Evolutionary conservation across 305 asterid species (phyloP).

Genomic region (Striga hermonthica): DNA sequence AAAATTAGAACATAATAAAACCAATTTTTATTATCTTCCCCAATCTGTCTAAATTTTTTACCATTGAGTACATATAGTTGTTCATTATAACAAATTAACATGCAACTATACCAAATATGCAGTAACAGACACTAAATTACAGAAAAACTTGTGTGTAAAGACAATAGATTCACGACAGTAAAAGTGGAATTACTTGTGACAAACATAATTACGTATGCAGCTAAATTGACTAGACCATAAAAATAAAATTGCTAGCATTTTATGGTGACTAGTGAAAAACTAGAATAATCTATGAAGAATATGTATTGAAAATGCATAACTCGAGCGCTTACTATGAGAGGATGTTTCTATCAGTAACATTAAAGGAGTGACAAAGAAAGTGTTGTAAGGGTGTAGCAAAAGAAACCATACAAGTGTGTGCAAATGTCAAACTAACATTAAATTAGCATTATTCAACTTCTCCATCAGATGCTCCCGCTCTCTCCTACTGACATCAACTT

Average conservation of each 20-base stretch:
- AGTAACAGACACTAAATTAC: neutral
- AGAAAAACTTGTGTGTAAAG: neutral
- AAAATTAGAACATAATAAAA: slow-evolving; percentile 26
- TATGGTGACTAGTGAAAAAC: neutral
- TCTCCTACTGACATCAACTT: too few relatives aligned
- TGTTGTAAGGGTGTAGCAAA: too few relatives aligned
- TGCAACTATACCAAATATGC: neutral
- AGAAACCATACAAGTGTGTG: too few relatives aligned
- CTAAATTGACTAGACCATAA: neutral
- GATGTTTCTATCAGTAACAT: too few relatives aligned
- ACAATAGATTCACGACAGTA: neutral
- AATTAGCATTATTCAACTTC: too few relatives aligned
- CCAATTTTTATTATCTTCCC: neutral
- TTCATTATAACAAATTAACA: slow-evolving; percentile 7
- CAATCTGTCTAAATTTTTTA: neutral
- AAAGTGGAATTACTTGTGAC: neutral
- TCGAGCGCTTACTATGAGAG: too few relatives aligned
- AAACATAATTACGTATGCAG: neutral
- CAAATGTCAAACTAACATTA: too few relatives aligned
- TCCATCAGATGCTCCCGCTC: too few relatives aligned
- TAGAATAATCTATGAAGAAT: neutral
- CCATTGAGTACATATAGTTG: slow-evolving; percentile 4
- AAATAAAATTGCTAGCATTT: neutral
- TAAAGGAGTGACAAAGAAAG: too few relatives aligned
- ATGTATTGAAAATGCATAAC: too few relatives aligned